Conservation (phyloP, 331 rosid genomes). For the Malus hybrid region DNA sequence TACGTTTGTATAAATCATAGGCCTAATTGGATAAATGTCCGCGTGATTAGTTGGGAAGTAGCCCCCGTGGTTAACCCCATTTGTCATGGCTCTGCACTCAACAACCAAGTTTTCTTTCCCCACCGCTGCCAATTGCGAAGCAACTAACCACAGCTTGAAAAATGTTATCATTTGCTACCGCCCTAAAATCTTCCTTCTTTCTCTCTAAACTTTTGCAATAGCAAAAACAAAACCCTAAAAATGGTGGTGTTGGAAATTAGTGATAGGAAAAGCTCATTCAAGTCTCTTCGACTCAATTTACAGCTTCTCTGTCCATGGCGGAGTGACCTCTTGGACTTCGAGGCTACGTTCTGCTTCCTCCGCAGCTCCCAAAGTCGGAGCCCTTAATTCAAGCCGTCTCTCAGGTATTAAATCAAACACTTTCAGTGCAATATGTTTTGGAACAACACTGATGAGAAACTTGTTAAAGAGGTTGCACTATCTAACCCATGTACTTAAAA, state of each 20-base stretch:
- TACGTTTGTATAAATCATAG: too few species aligned
- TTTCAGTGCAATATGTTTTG: neutral
- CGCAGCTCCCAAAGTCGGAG: neutral
- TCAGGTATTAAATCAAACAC: conserved; percentile 21
- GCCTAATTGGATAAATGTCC: too few species aligned
- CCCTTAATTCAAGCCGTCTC: conserved; percentile 9
- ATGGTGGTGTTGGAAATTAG: neutral
- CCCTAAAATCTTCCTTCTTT: neutral
- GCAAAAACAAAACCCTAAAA: neutral
- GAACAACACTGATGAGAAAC: too few species aligned
- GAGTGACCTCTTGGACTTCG: neutral
- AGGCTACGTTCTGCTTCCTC: neutral
- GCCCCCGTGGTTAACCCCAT: too few species aligned
- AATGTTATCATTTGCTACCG: neutral
- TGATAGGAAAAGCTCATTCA: conserved; percentile 12
- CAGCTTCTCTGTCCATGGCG: conserved; percentile 24
- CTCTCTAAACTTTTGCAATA: neutral
- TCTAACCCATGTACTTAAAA: too few species aligned
- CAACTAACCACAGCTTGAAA: too few species aligned
- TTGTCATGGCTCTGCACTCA: too few species aligned
- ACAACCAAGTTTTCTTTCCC: too few species aligned
- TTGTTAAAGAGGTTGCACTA: too few species aligned
- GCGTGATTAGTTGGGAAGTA: too few species aligned
- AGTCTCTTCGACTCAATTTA: conserved; percentile 7
- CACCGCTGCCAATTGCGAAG: too few species aligned